Conservation (phyloP, 495 filamentous ascomycete genomes). For the Cercophora sp. region DNA sequence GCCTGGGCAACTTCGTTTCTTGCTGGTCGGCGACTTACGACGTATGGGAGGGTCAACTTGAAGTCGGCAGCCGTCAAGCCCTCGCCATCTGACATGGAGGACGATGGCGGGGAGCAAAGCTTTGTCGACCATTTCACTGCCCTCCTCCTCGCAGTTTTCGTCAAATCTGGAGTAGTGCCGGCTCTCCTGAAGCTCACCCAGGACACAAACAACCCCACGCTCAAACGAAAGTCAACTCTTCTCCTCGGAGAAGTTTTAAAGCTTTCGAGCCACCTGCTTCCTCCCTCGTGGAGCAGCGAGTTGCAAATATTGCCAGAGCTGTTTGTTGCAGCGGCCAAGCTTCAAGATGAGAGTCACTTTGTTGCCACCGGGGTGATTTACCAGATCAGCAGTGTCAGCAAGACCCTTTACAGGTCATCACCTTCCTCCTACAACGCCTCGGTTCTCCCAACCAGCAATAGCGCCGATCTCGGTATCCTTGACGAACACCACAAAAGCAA, state of each 20-base stretch:
- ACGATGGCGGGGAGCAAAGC: slow-evolving; percentile 67
- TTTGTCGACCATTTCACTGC: slow-evolving; percentile 91
- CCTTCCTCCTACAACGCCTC: slow-evolving; percentile 37
- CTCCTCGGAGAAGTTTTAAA: slow-evolving; percentile 88
- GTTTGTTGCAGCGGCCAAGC: slow-evolving; percentile 68
- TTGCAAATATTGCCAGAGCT: slow-evolving; percentile 83
- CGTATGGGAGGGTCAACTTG: slow-evolving; percentile 91
- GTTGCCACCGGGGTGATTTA: slow-evolving; percentile 84
- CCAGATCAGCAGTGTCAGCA: slow-evolving; percentile 94
- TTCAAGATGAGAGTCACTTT: slow-evolving; percentile 66
- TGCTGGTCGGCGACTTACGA: slow-evolving; percentile 86
- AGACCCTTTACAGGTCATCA: slow-evolving; percentile 80
- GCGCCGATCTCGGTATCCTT: slow-evolving; percentile 38
- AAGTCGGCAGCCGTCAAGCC: slow-evolving; percentile 46
- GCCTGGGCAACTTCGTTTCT: slow-evolving; percentile 96
- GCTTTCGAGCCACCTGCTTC: slow-evolving; percentile 79
- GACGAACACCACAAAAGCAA: slow-evolving; percentile 70
- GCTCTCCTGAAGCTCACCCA: slow-evolving; percentile 68
- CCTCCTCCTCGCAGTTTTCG: slow-evolving; percentile 77
- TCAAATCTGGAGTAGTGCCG: slow-evolving; percentile 78
- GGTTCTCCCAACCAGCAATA: slow-evolving; percentile 32
- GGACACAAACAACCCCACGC: slow-evolving; percentile 64
- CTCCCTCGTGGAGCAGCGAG: slow-evolving; percentile 68
- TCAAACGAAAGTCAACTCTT: slow-evolving; percentile 85
- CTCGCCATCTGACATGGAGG: slow-evolving; percentile 55